Percentiles rank a stretch among this genome's conserved stretches.
phyloP scores from a whole-genome alignment of 345 rosid species.

The Linum trigynum region DNA sequence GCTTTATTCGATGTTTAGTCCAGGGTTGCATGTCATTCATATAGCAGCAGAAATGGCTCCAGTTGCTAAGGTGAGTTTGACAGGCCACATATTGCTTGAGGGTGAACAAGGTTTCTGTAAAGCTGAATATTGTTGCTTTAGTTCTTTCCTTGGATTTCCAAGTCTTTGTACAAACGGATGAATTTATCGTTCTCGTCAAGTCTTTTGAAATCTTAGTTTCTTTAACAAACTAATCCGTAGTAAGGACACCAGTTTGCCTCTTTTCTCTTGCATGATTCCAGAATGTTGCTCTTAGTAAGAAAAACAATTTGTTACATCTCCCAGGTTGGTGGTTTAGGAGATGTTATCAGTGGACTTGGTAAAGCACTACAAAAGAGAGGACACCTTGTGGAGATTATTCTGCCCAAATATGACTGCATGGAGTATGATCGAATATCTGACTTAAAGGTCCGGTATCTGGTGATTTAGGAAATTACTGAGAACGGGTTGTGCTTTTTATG shows the following conservation, averaged over 20 bases:
- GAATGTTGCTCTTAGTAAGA: background rate
- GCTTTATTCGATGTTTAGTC: constrained; percentile 48
- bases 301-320: constrained; percentile 2
- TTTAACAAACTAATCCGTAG: no score
- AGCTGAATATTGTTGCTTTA: background rate
- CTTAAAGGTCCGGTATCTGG: constrained; percentile 52
- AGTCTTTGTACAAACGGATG: background rate
- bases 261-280: background rate
- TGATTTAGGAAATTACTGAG: constrained; percentile 4
- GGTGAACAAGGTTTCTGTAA: background rate
- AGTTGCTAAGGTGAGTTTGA: constrained; percentile 77
- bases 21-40: constrained; percentile 76
- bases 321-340: constrained; percentile 98
- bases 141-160: background rate
- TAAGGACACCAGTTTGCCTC: background rate
- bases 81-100: background rate
- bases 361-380: constrained; percentile 93
- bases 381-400: constrained; percentile 80
- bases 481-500: background rate
- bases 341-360: constrained; percentile 89
- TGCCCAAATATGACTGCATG: constrained; percentile 97
- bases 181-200: background rate
- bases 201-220: background rate
- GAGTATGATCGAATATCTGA: constrained; percentile 57
- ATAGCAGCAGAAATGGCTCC: constrained; percentile 99